These are phyloP conservation scores for Pyrenophora graminea DNA, from an alignment of 2,329 filamentous ascomycete species.

Conservation along the genomic window DNA sequence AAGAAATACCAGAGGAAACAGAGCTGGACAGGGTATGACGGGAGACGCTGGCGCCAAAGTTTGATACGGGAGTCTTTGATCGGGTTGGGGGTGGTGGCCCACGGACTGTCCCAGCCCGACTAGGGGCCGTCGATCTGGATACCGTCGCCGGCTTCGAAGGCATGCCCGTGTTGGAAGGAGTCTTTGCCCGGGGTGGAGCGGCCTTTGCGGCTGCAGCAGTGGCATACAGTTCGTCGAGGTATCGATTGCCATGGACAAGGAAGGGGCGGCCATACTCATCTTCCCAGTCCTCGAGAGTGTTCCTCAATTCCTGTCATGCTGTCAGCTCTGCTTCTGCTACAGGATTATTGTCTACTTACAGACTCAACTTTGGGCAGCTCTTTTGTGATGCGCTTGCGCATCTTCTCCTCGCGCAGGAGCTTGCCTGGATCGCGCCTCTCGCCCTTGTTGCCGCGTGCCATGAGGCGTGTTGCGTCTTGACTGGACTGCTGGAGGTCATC, in stretches of 20 bases:
- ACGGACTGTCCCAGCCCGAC: conserved; percentile 48
- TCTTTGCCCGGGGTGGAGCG: conserved; percentile 72
- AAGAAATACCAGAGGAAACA: conserved; percentile 32
- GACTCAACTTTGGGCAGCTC: conserved; percentile 89
- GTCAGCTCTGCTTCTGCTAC: neutral
- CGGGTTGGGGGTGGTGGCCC: conserved; percentile 48
- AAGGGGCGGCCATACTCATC: conserved; percentile 93
- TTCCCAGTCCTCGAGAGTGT: conserved; percentile 83
- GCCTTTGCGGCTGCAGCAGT: conserved; percentile 62
- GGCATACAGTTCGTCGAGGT: conserved; percentile 80
- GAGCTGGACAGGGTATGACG: conserved; percentile 46
- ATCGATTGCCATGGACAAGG: conserved; percentile 87
- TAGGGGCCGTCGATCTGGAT: conserved; percentile 38
- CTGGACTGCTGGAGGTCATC: conserved; percentile 87
- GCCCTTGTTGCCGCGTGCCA: conserved; percentile 88
- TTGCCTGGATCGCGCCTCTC: conserved; percentile 94
- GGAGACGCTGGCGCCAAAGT: conserved; percentile 42
- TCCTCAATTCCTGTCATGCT: conserved; percentile 63
- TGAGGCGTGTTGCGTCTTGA: conserved; percentile 90
- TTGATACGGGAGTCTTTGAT: conserved; percentile 50
- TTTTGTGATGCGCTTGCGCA: conserved; percentile 95
- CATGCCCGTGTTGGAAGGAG: conserved; percentile 61
- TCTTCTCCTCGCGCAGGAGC: conserved; percentile 93
- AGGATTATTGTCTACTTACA: conserved; percentile 38
- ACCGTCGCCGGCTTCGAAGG: conserved; percentile 33